Evolutionary conservation across 306 rosid species (phyloP).

Genomic region (Pyrus communis): DNA sequence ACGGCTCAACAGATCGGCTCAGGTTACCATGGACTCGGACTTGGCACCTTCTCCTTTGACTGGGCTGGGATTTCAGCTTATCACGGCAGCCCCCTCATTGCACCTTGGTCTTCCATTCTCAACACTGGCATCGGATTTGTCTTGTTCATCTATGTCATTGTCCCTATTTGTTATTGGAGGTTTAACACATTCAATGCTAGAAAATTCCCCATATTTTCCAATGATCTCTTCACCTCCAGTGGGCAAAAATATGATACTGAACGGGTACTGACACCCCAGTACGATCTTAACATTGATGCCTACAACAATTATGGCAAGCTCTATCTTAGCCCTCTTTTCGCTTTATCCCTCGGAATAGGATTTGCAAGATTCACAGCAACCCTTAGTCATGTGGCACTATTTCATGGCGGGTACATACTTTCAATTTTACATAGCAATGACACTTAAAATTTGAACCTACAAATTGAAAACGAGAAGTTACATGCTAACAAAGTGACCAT

Average conservation of each 20-base stretch:
- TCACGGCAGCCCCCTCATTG: conserved; percentile 90
- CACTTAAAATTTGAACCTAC: background rate
- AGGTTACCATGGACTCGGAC: conserved; percentile 75
- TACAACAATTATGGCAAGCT: conserved; percentile 77
- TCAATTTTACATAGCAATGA: background rate
- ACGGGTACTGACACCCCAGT: conserved; percentile 57
- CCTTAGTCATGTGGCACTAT: conserved; percentile 87
- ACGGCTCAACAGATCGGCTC: conserved; percentile 96
- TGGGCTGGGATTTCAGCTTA: conserved; percentile 99
- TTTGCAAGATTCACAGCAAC: conserved; percentile 90
- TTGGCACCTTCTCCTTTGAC: conserved; percentile 83
- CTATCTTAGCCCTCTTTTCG: conserved; percentile 89
- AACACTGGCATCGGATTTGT: conserved; percentile 81
- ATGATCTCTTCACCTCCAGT: conserved; percentile 50
- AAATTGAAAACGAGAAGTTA: too few species aligned
- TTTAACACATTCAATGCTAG: conserved; percentile 76
- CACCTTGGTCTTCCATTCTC: conserved; percentile 84
- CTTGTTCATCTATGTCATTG: conserved; percentile 78
- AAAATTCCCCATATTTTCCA: conserved; percentile 88
- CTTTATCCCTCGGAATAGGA: conserved; percentile 86
- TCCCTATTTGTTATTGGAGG: conserved; percentile 91
- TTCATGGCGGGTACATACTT: conserved; percentile 62
- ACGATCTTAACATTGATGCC: conserved; percentile 58
- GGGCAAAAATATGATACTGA: conserved; percentile 81
- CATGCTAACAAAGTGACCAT: background rate